Base-by-base conservation (phyloP, 2,329 filamentous ascomycete species). In the Cryoendolithus antarcticus region DNA sequence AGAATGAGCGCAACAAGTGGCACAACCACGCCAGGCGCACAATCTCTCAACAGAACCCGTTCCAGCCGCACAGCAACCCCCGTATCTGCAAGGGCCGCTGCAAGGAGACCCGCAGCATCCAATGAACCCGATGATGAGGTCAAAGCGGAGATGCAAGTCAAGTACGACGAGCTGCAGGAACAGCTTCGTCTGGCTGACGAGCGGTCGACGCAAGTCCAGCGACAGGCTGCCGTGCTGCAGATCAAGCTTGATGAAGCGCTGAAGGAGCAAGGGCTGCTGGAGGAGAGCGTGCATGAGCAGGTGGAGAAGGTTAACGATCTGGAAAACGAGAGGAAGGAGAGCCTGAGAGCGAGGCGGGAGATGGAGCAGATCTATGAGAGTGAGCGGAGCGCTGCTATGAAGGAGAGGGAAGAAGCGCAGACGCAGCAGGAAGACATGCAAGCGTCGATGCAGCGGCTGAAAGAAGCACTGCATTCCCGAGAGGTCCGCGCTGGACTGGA, bases 291-390 rank as follows among this genome's bases (percentile, higher is more conserved):
- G 34, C 88, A 95, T 58, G 88, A 94, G 61, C 79, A 77, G 54
- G 86, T 91, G 45, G 84, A 89, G 60, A 78, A 80, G 55, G 74
- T 89, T 42, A 86, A 94, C 61, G 68, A 74, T 6, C 69, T 96
- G 39, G 77, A 79, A 55, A 86, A 84, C 53, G 85, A 93, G 55
- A 88, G 91, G 64, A 77, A 84, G 51, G 88, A 96, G 50, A 72
- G 80, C 40, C 75, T 80, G 24, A 76, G 86, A 47, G 82, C 93
- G 61, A 83, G 85, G 55, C 77, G 89, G 47, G 91, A 98, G 60
- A 79, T 95, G 66, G 88, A 95, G 62, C 78, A 80, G 47, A 88
- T 93, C 48, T 93, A 94, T 59, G 89, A 96, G 61, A 78, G 82
- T 33, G 91, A 98, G 63, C 77, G 86, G 46, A 84, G 80, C 55